phyloP scores from a whole-genome alignment of 148 eudicot genomes.

The Amaranthus cruentus region DNA sequence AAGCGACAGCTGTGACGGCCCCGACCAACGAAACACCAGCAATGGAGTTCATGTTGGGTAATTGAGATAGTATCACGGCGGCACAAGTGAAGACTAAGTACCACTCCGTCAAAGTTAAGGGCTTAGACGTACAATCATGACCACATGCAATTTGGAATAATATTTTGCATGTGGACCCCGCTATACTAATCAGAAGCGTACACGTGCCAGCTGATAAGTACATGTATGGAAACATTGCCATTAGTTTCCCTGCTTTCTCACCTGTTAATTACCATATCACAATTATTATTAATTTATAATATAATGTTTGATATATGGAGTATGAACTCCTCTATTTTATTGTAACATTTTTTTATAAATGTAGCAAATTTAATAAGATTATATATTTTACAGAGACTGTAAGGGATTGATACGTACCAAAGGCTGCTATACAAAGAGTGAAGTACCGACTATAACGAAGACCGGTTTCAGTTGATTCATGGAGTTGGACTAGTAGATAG shows the following conservation, averaged over 20 bases:
- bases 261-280: constrained; percentile 30
- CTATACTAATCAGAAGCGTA: constrained; percentile 35
- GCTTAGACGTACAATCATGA: constrained; percentile 33
- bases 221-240: constrained; percentile 36
- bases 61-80: constrained; percentile 68
- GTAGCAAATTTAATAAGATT: no score
- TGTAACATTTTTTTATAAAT: no score
- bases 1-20: constrained; percentile 68
- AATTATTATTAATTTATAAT: no score
- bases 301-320: no score
- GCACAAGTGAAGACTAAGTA: constrained; percentile 68
- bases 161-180: constrained; percentile 32
- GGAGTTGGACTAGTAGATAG: constrained; percentile 80
- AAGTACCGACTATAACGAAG: constrained; percentile 81
- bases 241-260: constrained; percentile 40
- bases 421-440: constrained; percentile 53
- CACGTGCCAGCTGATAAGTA: constrained; percentile 41
- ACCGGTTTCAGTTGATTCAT: constrained; percentile 65
- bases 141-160: constrained; percentile 44
- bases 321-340: no score
- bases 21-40: constrained; percentile 86
- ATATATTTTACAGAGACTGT: background rate
- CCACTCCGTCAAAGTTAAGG: constrained; percentile 67
- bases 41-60: constrained; percentile 84
- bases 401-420: constrained; percentile 38